phyloP scores from a whole-genome alignment of 1,284 basidiomycete genomes.

The Amylostereum areolatum region DNA sequence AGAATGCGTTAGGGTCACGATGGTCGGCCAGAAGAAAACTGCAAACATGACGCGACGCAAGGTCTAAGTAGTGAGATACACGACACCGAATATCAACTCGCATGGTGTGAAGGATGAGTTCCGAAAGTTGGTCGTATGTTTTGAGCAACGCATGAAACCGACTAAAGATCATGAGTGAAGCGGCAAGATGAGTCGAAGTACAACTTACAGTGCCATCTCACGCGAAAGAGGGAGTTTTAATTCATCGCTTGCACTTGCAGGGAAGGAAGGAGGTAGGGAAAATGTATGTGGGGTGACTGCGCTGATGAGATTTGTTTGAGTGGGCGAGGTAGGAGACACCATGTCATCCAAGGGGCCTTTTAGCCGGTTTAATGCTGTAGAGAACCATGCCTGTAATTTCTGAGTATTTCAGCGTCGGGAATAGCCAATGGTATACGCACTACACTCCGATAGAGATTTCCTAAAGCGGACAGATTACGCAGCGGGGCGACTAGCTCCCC shows the following conservation, averaged over 20 bases:
- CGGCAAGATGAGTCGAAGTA: conserved; percentile 22
- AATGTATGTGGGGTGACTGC: conserved; percentile 46
- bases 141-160: conserved; percentile 87
- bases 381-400: conserved; percentile 70
- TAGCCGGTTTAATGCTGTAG: conserved; percentile 58
- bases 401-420: background rate
- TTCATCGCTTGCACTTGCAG: conserved; percentile 35
- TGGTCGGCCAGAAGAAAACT: conserved; percentile 1
- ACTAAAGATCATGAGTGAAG: conserved; percentile 32
- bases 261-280: conserved; percentile 32
- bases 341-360: conserved; percentile 57
- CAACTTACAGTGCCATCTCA: conserved; percentile 81
- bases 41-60: conserved; percentile 68
- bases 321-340: conserved; percentile 44
- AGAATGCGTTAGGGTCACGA: conserved; percentile 6
- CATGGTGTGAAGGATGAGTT: conserved; percentile 84
- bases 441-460: conserved; percentile 81
- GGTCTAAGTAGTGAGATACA: conserved; percentile 76
- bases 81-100: conserved; percentile 87
- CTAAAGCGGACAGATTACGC: conserved; percentile 74
- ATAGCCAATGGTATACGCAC: conserved; percentile 41
- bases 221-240: conserved; percentile 73
- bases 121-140: conserved; percentile 86
- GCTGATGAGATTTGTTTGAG: conserved; percentile 42
- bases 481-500: conserved; percentile 73